phyloP scores from a whole-genome alignment of 495 filamentous ascomycete genomes.

The Penicillium coffeae region DNA sequence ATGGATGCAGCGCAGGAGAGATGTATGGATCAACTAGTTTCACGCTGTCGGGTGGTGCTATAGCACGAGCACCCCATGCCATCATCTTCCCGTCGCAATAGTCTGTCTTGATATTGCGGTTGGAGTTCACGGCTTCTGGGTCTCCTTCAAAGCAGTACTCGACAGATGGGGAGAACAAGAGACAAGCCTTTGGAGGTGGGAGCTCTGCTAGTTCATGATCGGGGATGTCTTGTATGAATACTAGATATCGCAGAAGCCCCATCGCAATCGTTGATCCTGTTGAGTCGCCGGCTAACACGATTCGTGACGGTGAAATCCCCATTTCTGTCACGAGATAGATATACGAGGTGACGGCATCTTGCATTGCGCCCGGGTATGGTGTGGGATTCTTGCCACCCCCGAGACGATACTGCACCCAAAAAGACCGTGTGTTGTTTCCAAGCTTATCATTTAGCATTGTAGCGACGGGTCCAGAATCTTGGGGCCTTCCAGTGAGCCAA shows the following conservation, averaged over 20 bases:
- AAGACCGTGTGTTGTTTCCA: conserved; percentile 5
- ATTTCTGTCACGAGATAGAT: conserved; percentile 25
- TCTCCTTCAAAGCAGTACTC: conserved; percentile 10
- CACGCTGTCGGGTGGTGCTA: conserved; percentile 13
- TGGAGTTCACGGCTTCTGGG: conserved; percentile 3
- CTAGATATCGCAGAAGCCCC: conserved; percentile 33
- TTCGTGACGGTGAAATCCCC: conserved; percentile 23
- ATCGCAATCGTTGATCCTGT: conserved; percentile 37
- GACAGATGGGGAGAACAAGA: conserved; percentile 35
- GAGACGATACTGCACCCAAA: conserved; percentile 18
- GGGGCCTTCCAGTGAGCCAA: conserved; percentile 9
- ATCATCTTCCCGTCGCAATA: conserved; percentile 21
- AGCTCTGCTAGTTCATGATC: conserved; percentile 3
- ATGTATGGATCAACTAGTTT: conserved; percentile 26
- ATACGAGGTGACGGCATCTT: conserved; percentile 8
- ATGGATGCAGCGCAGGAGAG: conserved; percentile 22
- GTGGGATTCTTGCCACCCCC: conserved; percentile 7
- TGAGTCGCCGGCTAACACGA: conserved; percentile 41
- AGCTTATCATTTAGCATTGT: conserved; percentile 11
- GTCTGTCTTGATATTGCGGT: conserved; percentile 28
- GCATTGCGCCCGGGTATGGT: conserved; percentile 8
- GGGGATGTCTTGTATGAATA: background rate
- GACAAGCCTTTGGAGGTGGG: conserved; percentile 16
- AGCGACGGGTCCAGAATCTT: conserved; percentile 7
- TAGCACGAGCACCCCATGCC: conserved; percentile 27